These are phyloP conservation scores for Thielaviopsis populi DNA, from an alignment of 2,329 filamentous ascomycete genomes.

Conservation along the genomic window DNA sequence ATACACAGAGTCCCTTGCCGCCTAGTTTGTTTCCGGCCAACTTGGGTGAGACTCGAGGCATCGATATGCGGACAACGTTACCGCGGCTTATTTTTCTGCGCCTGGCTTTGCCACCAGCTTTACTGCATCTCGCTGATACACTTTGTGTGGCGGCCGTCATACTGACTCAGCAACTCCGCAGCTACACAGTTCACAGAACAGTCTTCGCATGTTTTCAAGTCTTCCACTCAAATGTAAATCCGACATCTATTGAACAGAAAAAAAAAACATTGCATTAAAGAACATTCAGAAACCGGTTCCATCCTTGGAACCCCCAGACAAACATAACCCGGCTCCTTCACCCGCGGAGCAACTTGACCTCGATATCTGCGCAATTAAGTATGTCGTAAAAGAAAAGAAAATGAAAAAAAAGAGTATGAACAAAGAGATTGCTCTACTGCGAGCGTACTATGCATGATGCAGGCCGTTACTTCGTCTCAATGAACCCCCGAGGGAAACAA, in stretches of 20 bases:
- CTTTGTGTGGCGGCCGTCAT: too few relatives aligned
- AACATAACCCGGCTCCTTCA: slow-evolving; percentile 12
- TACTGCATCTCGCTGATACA: not conserved
- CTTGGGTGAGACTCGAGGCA: not conserved
- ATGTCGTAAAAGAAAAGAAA: slow-evolving; percentile 7
- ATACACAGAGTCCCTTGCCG: not conserved
- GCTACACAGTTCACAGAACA: not conserved
- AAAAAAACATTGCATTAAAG: not conserved
- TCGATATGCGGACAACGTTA: not conserved
- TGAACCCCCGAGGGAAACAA: not conserved
- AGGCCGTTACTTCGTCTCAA: not conserved
- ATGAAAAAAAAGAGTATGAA: slow-evolving; percentile 1
- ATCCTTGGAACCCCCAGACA: slow-evolving; percentile 11
- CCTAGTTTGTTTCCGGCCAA: not conserved
- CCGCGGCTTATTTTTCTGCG: not conserved
- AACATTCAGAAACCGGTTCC: slow-evolving; percentile 3
- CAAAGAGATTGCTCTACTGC: slow-evolving; percentile 11
- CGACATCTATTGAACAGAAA: slow-evolving; percentile 10
- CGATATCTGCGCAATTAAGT: slow-evolving; percentile 10
- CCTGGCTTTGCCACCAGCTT: not conserved
- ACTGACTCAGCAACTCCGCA: too few relatives aligned
- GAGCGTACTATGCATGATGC: slow-evolving; percentile 13
- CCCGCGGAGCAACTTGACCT: slow-evolving; percentile 8
- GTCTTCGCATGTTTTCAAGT: not conserved
- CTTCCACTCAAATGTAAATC: not conserved